These are phyloP conservation scores for Triangularia verruculosa DNA, from an alignment of 2,329 filamentous ascomycete genomes.

Conservation along the genomic window DNA sequence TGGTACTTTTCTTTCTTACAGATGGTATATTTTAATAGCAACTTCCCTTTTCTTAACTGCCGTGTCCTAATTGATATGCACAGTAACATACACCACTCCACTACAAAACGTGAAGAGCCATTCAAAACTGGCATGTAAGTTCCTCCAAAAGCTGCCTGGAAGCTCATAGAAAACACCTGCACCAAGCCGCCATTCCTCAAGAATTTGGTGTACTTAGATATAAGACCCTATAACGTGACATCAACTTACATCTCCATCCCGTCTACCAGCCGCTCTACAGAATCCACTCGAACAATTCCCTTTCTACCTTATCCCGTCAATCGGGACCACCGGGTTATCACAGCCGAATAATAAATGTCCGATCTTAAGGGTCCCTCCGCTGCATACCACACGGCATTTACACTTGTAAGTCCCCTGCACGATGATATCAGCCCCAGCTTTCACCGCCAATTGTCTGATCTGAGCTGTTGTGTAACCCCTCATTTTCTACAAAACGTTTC, in stretches of 20 bases:
- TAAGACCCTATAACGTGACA: neutral
- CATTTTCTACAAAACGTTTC: neutral
- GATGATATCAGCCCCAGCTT: neutral
- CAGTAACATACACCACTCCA: no score
- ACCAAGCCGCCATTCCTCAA: neutral
- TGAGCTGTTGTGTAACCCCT: neutral
- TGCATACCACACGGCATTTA: no score
- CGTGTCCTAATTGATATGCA: no score
- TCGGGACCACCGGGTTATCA: neutral
- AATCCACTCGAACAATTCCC: neutral
- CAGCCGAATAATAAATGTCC: neutral
- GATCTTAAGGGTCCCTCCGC: neutral
- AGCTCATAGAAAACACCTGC: no score
- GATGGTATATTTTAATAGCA: neutral
- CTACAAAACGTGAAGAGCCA: no score
- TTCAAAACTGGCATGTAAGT: no score
- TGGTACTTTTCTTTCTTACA: neutral
- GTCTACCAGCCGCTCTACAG: neutral
- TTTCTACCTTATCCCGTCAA: neutral
- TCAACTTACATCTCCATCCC: neutral
- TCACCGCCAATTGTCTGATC: neutral
- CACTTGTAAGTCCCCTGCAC: neutral
- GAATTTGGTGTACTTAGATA: neutral
- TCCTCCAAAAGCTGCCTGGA: no score
- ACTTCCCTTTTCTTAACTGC: no score